Conservation (phyloP, 192 early-diverging fungal genomes). For the Backusella macrospora region DNA sequence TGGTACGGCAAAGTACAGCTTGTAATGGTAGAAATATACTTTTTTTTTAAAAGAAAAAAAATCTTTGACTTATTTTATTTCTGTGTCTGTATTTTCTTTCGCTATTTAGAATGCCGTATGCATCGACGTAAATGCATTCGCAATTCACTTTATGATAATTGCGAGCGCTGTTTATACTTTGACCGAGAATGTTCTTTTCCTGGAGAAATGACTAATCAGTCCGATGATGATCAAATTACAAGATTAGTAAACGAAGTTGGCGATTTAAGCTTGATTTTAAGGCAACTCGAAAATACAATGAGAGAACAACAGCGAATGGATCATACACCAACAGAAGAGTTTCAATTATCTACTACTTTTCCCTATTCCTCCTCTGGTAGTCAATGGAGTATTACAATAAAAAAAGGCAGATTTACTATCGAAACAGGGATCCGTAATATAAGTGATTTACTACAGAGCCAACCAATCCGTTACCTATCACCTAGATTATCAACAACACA, state of each 20-base stretch:
- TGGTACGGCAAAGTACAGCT: not conserved
- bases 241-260: not conserved
- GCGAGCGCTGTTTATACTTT: not conserved
- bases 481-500: not conserved
- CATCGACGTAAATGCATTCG: conserved; percentile 5
- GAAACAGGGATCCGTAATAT: not conserved
- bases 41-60: not conserved
- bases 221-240: not conserved
- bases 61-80: not conserved
- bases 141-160: not conserved
- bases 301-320: not conserved
- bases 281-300: not conserved
- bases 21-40: not conserved
- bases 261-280: not conserved
- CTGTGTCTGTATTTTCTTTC: not conserved
- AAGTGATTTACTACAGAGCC: not conserved
- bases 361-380: too few relatives aligned
- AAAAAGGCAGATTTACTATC: not conserved
- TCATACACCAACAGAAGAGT: not conserved
- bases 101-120: not conserved
- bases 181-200: not conserved
- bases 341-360: not conserved
- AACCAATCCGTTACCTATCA: not conserved
- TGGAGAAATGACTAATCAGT: not conserved
- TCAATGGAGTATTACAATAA: not conserved